Percentiles rank a stretch among this genome's conserved stretches.
These are phyloP conservation scores for Gynandropsis gynandra DNA, from an alignment of 345 rosid species.

Conservation along the genomic window DNA sequence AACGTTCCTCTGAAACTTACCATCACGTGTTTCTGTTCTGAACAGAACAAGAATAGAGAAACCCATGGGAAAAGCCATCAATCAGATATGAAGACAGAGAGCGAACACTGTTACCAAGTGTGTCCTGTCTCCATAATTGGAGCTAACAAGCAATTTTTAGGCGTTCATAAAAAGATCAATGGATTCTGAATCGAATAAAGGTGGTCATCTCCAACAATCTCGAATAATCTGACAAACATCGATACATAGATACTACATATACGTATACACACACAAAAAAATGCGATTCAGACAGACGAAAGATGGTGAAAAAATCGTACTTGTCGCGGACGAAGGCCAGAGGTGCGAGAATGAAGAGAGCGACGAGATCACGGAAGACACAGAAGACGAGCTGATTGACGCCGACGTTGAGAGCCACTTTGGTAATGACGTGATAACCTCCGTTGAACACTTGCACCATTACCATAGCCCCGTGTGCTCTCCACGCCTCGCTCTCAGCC, in stretches of 20 bases:
- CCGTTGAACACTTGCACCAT: slow-evolving; percentile 75
- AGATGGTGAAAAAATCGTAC: slow-evolving; percentile 25
- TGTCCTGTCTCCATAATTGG: too few relatives aligned
- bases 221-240: too few relatives aligned
- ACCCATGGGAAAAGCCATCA: too few relatives aligned
- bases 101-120: too few relatives aligned
- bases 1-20: too few relatives aligned
- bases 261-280: not conserved
- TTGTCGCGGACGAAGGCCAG: slow-evolving; percentile 75
- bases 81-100: too few relatives aligned
- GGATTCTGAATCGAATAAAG: too few relatives aligned
- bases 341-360: slow-evolving; percentile 86
- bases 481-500: slow-evolving; percentile 44
- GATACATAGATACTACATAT: not conserved
- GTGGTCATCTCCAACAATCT: too few relatives aligned
- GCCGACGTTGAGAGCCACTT: slow-evolving; percentile 89
- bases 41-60: too few relatives aligned
- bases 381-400: slow-evolving; percentile 93
- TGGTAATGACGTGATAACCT: slow-evolving; percentile 94
- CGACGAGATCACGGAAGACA: slow-evolving; percentile 86
- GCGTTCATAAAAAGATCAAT: too few relatives aligned
- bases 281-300: not conserved
- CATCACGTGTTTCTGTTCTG: too few relatives aligned
- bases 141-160: too few relatives aligned
- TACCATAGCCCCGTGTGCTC: slow-evolving; percentile 78